phyloP scores from a whole-genome alignment of 2,329 filamentous ascomycete genomes.

The Alternaria arbusti region DNA sequence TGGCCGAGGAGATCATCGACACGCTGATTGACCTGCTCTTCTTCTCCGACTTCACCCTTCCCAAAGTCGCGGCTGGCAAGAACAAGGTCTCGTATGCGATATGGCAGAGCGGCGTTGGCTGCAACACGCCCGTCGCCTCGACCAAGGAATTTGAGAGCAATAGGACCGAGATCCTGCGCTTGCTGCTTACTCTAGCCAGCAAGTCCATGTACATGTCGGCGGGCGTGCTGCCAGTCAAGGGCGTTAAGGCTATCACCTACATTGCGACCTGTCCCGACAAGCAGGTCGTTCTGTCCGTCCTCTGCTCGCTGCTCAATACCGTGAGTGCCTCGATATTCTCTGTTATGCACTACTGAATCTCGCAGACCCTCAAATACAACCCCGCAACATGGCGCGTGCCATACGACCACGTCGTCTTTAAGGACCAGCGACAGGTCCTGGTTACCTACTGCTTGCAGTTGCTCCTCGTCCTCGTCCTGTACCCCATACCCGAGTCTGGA shows the following conservation, averaged over 20 bases:
- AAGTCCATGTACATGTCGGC: conserved; percentile 93
- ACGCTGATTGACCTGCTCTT: conserved; percentile 89
- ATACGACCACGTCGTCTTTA: conserved; percentile 90
- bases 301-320: conserved; percentile 94
- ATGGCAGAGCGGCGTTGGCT: conserved; percentile 97
- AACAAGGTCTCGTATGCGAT: conserved; percentile 90
- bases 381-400: conserved; percentile 92
- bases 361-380: conserved; percentile 90
- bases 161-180: conserved; percentile 83
- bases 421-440: conserved; percentile 86
- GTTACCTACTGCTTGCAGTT: conserved; percentile 93
- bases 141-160: conserved; percentile 94
- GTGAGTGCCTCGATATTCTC: conserved; percentile 59
- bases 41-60: conserved; percentile 87
- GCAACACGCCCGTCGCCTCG: conserved; percentile 84
- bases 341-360: conserved; percentile 20
- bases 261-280: conserved; percentile 88
- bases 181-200: conserved; percentile 84
- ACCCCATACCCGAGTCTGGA: conserved; percentile 81
- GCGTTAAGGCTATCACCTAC: conserved; percentile 85
- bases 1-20: conserved; percentile 92
- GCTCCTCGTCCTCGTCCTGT: conserved; percentile 82
- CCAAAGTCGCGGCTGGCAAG: conserved; percentile 72
- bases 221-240: conserved; percentile 78
- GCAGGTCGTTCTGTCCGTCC: conserved; percentile 84